Percentiles rank a stretch among this genome's conserved stretches.
Evolutionary conservation across 139 green algal genomes (phyloP).

Genomic region (Desmodesmus armatus): DNA sequence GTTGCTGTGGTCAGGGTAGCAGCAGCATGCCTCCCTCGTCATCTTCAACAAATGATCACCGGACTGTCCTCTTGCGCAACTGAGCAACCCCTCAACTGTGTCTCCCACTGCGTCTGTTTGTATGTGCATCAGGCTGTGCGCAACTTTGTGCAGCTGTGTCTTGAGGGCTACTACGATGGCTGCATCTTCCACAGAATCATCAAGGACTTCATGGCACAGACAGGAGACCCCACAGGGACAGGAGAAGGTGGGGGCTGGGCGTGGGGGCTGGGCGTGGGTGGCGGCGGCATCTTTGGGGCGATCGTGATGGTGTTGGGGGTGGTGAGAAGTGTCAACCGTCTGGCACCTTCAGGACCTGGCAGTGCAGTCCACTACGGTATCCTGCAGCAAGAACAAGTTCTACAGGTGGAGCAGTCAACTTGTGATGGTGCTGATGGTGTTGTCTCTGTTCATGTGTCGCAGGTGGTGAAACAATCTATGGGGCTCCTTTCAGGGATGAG

Average conservation of each 20-base stretch:
- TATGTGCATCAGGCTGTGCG: slow-evolving; percentile 82
- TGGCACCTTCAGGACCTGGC: neutral
- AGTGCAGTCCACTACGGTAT: too few species aligned
- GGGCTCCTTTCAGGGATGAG: slow-evolving; percentile 86
- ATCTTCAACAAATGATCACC: too few species aligned
- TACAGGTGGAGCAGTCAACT: too few species aligned
- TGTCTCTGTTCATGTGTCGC: neutral
- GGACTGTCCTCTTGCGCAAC: neutral
- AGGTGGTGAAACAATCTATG: slow-evolving; percentile 85
- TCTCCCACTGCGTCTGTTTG: neutral
- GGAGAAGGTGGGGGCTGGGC: slow-evolving; percentile 68
- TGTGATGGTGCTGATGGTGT: neutral
- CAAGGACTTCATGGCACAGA: slow-evolving; percentile 79
- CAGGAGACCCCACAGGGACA: slow-evolving; percentile 84
- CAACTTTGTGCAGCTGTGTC: slow-evolving; percentile 98
- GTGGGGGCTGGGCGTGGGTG: too few species aligned
- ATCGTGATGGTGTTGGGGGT: neutral
- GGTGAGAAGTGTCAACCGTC: neutral
- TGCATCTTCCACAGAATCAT: slow-evolving; percentile 93
- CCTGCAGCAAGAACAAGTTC: too few species aligned
- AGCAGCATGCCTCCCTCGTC: too few species aligned
- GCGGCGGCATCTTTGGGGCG: neutral
- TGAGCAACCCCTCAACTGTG: too few species aligned
- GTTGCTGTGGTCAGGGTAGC: too few species aligned
- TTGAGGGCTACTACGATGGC: slow-evolving; percentile 96